These are phyloP conservation scores for Candida michaelii DNA, from an alignment of 805 yeast genomes.

Conservation along the genomic window DNA sequence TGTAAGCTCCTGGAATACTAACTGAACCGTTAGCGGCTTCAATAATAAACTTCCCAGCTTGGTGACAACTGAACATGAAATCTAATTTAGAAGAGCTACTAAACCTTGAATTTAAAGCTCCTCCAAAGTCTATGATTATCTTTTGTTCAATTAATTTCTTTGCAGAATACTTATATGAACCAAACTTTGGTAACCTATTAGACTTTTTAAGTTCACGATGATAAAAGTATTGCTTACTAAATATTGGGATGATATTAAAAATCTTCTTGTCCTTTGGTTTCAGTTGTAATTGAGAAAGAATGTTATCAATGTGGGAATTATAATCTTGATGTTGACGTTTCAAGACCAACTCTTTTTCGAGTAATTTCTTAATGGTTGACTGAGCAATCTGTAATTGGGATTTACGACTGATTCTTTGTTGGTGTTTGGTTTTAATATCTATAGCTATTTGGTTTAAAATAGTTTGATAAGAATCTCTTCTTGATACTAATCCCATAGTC, in stretches of 20 bases:
- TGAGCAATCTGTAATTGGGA: constrained; percentile 42
- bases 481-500: constrained; percentile 57
- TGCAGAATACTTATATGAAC: constrained; percentile 74
- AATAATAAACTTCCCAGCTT: constrained; percentile 67
- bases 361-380: constrained; percentile 43
- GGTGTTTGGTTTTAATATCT: constrained; percentile 60
- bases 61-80: constrained; percentile 74
- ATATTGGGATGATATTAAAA: constrained; percentile 50
- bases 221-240: constrained; percentile 75
- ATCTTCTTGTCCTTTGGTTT: constrained; percentile 47
- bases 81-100: constrained; percentile 64
- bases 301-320: constrained; percentile 45
- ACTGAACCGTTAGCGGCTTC: constrained; percentile 73
- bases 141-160: constrained; percentile 74
- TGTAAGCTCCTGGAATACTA: constrained; percentile 61
- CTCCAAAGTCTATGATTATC: constrained; percentile 59
- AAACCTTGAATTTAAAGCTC: constrained; percentile 36
- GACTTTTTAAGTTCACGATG: constrained; percentile 65
- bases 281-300: constrained; percentile 44
- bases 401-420: constrained; percentile 42
- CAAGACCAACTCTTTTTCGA: constrained; percentile 46
- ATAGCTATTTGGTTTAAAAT: constrained; percentile 78
- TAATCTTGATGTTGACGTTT: constrained; percentile 46
- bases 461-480: constrained; percentile 73
- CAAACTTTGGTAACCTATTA: constrained; percentile 71